Evolutionary conservation across 306 rosid genomes (phyloP).

Genomic region (Casuarina glauca): DNA sequence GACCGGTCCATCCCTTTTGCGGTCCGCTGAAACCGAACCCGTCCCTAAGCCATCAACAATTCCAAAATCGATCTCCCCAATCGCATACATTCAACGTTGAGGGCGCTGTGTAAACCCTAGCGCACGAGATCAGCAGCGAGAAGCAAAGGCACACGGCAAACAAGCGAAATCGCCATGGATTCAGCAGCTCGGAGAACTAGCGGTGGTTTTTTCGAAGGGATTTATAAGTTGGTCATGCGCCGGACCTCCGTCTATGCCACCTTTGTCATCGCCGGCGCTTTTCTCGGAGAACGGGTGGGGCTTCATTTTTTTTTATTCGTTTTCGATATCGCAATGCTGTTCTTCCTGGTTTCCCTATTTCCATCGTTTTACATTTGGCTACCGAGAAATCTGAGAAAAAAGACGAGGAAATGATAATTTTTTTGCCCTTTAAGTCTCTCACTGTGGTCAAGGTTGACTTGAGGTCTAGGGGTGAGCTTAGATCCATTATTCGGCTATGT

Average conservation of each 20-base stretch:
- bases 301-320: background rate
- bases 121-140: constrained; percentile 30
- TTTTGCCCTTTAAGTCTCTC: background rate
- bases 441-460: background rate
- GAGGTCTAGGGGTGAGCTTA: background rate
- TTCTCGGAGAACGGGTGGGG: constrained; percentile 86
- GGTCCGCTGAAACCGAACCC: constrained; percentile 3
- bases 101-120: constrained; percentile 22
- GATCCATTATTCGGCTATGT: background rate
- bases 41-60: background rate
- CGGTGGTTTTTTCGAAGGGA: constrained; percentile 76
- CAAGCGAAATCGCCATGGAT: constrained; percentile 48
- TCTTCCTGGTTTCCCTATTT: background rate
- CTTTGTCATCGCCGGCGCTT: constrained; percentile 90
- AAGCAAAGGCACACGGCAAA: background rate
- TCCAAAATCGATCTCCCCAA: background rate
- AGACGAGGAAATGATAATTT: background rate
- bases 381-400: constrained; percentile 4
- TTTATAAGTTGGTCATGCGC: constrained; percentile 84
- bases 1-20: background rate
- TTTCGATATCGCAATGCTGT: background rate
- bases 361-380: background rate
- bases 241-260: constrained; percentile 85
- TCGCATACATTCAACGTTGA: background rate
- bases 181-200: constrained; percentile 55